phyloP scores from a whole-genome alignment of 305 asterid genomes.

The Fraxinus albicans region DNA sequence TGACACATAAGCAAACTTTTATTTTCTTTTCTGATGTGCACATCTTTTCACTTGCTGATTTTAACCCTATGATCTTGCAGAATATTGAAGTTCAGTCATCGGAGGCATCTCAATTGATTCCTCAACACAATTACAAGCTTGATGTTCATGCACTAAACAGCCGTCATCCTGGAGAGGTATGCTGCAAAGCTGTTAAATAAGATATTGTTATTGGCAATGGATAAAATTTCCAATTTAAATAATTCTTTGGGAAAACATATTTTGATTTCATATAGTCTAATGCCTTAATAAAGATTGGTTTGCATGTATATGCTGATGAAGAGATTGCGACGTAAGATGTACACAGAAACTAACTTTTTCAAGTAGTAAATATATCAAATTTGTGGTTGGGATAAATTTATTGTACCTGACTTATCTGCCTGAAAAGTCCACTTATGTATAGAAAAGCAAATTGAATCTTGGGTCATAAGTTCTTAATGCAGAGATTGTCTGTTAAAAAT shows the following conservation, averaged over 20 bases:
- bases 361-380: not conserved
- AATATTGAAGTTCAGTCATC: constrained; percentile 62
- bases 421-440: not conserved
- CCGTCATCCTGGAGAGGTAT: constrained; percentile 98
- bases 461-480: not conserved
- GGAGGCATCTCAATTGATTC: constrained; percentile 82
- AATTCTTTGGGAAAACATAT: not conserved
- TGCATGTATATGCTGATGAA: constrained; percentile 1
- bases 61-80: constrained; percentile 42
- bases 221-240: constrained; percentile 17
- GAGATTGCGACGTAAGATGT: constrained; percentile 1
- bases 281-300: constrained; percentile 11
- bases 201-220: not conserved
- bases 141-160: constrained; percentile 84
- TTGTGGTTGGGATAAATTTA: constrained; percentile 1
- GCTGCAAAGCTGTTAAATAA: not conserved
- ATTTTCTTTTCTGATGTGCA: constrained; percentile 1
- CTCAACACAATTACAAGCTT: constrained; percentile 95
- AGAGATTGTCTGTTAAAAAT: not conserved
- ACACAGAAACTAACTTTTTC: not conserved
- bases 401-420: not conserved
- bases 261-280: constrained; percentile 13
- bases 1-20: not conserved
- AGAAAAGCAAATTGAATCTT: not conserved
- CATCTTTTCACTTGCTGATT: constrained; percentile 29